Base-by-base conservation (phyloP, 116 monocot genomes). In the Phalaenopsis hybrid region DNA sequence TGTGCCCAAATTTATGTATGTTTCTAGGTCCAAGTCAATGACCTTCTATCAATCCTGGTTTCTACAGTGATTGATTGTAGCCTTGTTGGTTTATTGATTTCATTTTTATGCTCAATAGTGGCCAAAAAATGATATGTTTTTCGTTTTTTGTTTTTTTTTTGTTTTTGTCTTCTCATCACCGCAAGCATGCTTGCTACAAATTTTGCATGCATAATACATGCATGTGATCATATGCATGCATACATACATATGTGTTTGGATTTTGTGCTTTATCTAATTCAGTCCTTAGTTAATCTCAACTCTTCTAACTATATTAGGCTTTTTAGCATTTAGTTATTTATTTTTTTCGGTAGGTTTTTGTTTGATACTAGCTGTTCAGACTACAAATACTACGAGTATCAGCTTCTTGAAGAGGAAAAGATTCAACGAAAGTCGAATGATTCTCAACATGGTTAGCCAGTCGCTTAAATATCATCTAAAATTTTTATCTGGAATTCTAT, bases 371-470 rank as follows among this genome's bases (percentile, higher is more conserved):
- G 79, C 79, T 95, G 93, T 85, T 57, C 92, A 63, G 90, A 95
- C 72, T 99, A 99, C 79, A 93, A 95, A 80, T 99, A 99, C 78
- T 99, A 99, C 72, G 91, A 93, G 57, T 83, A 85, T 82, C 81
- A 86, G 44, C 91, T 95, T 83, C 81, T 81, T 79, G 92, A 93
- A 85, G 99, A 99, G 78, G 92, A 92, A 86, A 93, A 83, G 81
- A 57, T 74, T 49, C 89, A 95, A 78, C 80, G 79, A 57, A 89
- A 92, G 61, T 81, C 80, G 48, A 91, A 88, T 77, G 93, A 89
- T 34, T 83, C 87, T 84, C 84, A 92, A 55, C 18, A 76, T 77
- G 85, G 89, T 92, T 73, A 80, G 89, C 70, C 41, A 16, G 28
- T 41, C 15, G 5, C 41, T 16, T 72, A 15, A 15, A 34, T 28